Base-by-base conservation (phyloP, 805 yeast species). In the Candida multigemmis region DNA sequence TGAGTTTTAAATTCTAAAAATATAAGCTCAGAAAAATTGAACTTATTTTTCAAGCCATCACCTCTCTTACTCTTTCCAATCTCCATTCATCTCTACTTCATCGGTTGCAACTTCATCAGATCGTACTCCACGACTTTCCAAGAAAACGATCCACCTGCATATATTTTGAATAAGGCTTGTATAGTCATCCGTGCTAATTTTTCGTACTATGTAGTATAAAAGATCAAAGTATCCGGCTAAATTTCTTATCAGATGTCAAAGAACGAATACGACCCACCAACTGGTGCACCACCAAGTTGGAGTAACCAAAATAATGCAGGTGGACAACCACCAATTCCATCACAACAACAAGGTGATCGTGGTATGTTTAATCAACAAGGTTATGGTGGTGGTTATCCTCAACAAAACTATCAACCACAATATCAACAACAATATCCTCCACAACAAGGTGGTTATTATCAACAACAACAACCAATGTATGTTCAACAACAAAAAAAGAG, bases 381-480 rank as follows among this genome's bases (percentile, higher is more conserved):
- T n/a, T n/a, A n/a, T n/a, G 37, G 42, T 17, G 41, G 46, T 16
- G 28, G 33, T 12, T 27, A 37, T 15, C 40, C 33, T 8, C 42
- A 25, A 20, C 48, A 41, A 25, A 45, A 33, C 4, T 44, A 39
- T 14, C 41, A 38, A 13, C 38, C 38, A 2, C 35, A 35, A 34
- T 24, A 26, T 11, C 33, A 33, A 20, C 43, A 36, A 24, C 36
- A 36, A 16, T 40, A 40, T 13, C 37, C 33, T 9, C 53, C 44
- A 7, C 57, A 41, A 28, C 56, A 48, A 28, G 50, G 50, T 3
- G 58, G 60, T 2, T 56, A 58, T 33, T 50, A 54, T 33, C 62
- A 53, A 29, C 65, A 58, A 35, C 65, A 55, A 34, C 65, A 59
- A 31, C 66, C 64, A 18, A 56, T 60, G 56, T 60, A 60, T 31